phyloP scores from a whole-genome alignment of 352 stramenopile species.

The Elongisporangium senticosum region DNA sequence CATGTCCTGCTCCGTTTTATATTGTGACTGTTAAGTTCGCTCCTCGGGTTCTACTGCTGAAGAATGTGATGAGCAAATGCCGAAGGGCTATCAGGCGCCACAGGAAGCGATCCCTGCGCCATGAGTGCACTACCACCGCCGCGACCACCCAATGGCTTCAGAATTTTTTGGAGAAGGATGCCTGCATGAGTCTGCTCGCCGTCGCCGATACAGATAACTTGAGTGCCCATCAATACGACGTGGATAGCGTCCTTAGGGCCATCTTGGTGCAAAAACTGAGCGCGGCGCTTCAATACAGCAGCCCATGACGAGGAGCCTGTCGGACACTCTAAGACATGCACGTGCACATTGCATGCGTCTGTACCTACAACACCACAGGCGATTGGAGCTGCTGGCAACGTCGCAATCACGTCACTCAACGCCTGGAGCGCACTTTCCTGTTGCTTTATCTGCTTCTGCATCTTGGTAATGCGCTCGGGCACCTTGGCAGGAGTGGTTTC shows the following conservation, averaged over 20 bases:
- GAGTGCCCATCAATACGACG: constrained; percentile 40
- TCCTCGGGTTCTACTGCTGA: neutral
- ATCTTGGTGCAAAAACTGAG: constrained; percentile 42
- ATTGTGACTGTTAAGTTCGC: neutral
- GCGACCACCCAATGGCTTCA: constrained; percentile 46
- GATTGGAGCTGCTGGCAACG: constrained; percentile 31
- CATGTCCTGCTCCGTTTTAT: neutral
- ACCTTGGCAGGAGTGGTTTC: constrained; percentile 62
- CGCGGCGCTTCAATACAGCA: constrained; percentile 44
- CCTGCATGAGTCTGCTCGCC: constrained; percentile 34
- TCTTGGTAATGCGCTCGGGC: constrained; percentile 51
- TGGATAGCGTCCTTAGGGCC: constrained; percentile 22
- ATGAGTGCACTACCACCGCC: constrained; percentile 58
- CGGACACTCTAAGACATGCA: constrained; percentile 16
- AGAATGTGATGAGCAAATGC: neutral
- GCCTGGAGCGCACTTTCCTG: constrained; percentile 44
- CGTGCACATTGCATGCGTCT: constrained; percentile 20
- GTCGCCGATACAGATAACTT: constrained; percentile 46
- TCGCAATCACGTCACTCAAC: constrained; percentile 45
- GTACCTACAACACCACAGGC: constrained; percentile 19
- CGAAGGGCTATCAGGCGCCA: neutral
- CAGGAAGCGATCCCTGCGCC: constrained; percentile 46
- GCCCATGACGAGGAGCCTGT: neutral
- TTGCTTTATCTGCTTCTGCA: constrained; percentile 69
- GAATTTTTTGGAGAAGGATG: constrained; percentile 45